Evolutionary conservation across 345 rosid species (phyloP).

Genomic region (Citrus maxima): DNA sequence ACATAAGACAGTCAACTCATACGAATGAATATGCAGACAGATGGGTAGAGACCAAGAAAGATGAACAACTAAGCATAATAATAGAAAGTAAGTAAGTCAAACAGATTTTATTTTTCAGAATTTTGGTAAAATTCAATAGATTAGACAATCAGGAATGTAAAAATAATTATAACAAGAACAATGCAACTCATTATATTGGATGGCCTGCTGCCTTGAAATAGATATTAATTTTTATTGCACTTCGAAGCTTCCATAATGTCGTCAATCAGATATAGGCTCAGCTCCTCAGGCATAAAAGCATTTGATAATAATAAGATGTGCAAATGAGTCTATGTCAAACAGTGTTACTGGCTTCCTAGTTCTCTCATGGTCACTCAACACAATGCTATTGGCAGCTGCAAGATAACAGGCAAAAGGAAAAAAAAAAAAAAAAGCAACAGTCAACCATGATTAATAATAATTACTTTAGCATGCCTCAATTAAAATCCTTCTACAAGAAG

Average conservation of each 20-base stretch:
- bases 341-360: not conserved
- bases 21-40: constrained; percentile 5
- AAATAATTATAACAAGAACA: no score
- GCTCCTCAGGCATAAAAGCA: not conserved
- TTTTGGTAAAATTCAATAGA: not conserved
- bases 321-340: not conserved
- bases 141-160: not conserved
- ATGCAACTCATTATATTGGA: not conserved
- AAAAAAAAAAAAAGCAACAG: not conserved
- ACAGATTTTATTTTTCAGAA: not conserved
- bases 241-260: not conserved
- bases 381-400: not conserved
- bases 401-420: not conserved
- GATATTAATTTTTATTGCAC: not conserved
- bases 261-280: not conserved
- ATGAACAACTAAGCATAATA: not conserved
- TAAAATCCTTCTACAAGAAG: not conserved
- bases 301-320: not conserved
- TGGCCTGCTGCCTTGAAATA: not conserved
- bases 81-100: not conserved
- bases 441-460: not conserved
- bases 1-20: not conserved
- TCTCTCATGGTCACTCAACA: not conserved
- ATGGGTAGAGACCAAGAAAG: not conserved
- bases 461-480: not conserved